phyloP scores from a whole-genome alignment of 768 basidiomycete genomes.

The Jaapia argillacea region DNA sequence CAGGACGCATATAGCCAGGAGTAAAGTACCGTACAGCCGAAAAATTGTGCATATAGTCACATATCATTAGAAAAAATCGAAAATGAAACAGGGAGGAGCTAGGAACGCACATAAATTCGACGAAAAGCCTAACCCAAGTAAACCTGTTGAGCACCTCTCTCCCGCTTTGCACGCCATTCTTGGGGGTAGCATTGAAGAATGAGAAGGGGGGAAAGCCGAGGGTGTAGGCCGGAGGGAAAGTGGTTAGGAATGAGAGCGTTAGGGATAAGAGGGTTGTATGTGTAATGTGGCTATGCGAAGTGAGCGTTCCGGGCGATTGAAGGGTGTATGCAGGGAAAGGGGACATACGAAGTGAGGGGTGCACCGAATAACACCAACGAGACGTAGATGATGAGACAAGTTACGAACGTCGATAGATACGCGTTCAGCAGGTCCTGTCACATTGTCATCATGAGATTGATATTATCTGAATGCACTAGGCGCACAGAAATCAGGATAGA shows the following conservation, averaged over 20 bases:
- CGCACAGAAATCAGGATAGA: constrained; percentile 1
- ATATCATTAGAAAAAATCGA: constrained; percentile 2
- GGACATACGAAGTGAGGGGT: constrained; percentile 45
- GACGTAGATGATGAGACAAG: constrained; percentile 36
- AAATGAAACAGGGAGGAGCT: background rate
- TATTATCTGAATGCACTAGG: constrained; percentile 2
- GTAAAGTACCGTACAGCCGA: background rate
- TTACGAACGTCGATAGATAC: constrained; percentile 38
- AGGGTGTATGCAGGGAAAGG: background rate
- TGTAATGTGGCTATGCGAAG: constrained; percentile 17
- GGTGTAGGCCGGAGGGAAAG: constrained; percentile 61
- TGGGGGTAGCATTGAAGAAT: constrained; percentile 6
- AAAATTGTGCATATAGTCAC: background rate
- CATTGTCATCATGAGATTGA: constrained; percentile 4
- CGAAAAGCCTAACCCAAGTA: constrained; percentile 74
- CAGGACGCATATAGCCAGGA: constrained; percentile 2
- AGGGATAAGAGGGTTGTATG: constrained; percentile 65
- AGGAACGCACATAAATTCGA: constrained; percentile 63
- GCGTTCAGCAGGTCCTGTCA: constrained; percentile 42
- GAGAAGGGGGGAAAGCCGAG: constrained; percentile 39
- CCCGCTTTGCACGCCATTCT: constrained; percentile 18
- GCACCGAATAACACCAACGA: constrained; percentile 67
- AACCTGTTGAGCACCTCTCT: constrained; percentile 49
- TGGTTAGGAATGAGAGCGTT: constrained; percentile 53
- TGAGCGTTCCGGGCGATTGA: constrained; percentile 1